Base-by-base conservation (phyloP, 2,329 filamentous ascomycete species). In the Sarocladiaceae sp. region DNA sequence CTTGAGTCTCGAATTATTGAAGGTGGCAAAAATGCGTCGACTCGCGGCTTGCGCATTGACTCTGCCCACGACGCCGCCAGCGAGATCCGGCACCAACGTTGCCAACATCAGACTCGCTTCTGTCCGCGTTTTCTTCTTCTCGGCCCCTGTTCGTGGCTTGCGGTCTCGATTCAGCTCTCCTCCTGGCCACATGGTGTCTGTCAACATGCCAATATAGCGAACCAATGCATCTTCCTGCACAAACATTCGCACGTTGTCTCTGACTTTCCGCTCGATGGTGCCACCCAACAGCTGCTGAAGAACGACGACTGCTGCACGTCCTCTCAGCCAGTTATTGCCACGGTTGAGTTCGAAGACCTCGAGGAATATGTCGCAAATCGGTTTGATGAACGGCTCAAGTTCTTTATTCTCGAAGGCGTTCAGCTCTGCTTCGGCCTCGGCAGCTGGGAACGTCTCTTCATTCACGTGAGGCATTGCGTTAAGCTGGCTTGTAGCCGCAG, bases 271-370 rank as follows among this genome's bases (percentile, higher is more conserved):
- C 71, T 99, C 94, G 56, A 99, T 95, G 0, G 94, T 97, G 20
- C 94, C 93, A 13, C 94, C 94, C 1, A 99, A 83, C 5, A 99
- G 80, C 68, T 99, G 94, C 64, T 99, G 94, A 18, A 99, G 78
- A 2, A 99, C 93, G 10, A 99, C 91, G 4, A 99, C 93, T 1
- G 97, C 94, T 0, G 94, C 94, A 20, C 94, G 85, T 1, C 94
- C 95, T 36, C 95, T 88, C 3, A 99, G 82, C 95, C 94, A 99
- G 68, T 96, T 97, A 69, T 95, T 97, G 36, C 93, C 92, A 55
- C 87, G 86, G 67, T 97, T 96, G 35, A 99, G 79, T 64, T 96
- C 92, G 64, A 99, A 99, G 0, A 91, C 83, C 66, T 99, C 94
- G 15, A 99, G 80, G 70, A 99, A 99, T 55, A 99, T 86, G 67